These are phyloP conservation scores for Candida michaelii DNA, from an alignment of 805 yeast genomes.

Conservation along the genomic window DNA sequence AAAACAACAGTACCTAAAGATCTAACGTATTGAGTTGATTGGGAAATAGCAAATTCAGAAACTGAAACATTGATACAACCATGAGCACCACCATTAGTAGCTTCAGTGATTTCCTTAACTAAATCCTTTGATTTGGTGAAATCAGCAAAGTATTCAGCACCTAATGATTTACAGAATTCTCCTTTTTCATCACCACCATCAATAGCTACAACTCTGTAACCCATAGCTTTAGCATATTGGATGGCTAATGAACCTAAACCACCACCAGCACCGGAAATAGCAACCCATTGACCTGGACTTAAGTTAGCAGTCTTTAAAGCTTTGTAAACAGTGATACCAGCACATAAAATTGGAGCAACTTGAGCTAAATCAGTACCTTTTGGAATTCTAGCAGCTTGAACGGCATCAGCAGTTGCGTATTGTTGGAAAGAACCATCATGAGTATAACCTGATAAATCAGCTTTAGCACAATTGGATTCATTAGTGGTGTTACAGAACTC, in stretches of 20 bases:
- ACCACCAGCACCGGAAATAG: constrained; percentile 79
- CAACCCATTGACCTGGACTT: constrained; percentile 70
- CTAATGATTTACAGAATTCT: constrained; percentile 52
- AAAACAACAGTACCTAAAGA: constrained; percentile 43
- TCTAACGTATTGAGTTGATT: constrained; percentile 44
- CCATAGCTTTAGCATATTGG: constrained; percentile 77
- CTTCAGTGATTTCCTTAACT: constrained; percentile 42
- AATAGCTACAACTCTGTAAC: constrained; percentile 63
- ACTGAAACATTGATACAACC: constrained; percentile 51
- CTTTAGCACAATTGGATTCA: constrained; percentile 60
- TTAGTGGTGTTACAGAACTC: constrained; percentile 41
- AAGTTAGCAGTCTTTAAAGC: constrained; percentile 60
- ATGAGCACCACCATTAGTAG: constrained; percentile 63
- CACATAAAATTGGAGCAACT: constrained; percentile 65
- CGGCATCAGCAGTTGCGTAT: constrained; percentile 64
- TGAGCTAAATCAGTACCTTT: constrained; percentile 53
- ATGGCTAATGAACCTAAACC: constrained; percentile 77
- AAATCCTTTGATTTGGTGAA: constrained; percentile 52
- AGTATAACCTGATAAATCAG: constrained; percentile 72
- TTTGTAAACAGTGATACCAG: constrained; percentile 68
- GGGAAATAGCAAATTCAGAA: constrained; percentile 49
- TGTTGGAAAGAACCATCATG: constrained; percentile 72
- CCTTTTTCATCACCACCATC: constrained; percentile 76
- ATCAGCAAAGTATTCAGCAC: constrained; percentile 65
- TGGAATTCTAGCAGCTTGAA: constrained; percentile 62